Conservation (phyloP, 768 basidiomycete genomes). For the Polyporus arcularius region DNA sequence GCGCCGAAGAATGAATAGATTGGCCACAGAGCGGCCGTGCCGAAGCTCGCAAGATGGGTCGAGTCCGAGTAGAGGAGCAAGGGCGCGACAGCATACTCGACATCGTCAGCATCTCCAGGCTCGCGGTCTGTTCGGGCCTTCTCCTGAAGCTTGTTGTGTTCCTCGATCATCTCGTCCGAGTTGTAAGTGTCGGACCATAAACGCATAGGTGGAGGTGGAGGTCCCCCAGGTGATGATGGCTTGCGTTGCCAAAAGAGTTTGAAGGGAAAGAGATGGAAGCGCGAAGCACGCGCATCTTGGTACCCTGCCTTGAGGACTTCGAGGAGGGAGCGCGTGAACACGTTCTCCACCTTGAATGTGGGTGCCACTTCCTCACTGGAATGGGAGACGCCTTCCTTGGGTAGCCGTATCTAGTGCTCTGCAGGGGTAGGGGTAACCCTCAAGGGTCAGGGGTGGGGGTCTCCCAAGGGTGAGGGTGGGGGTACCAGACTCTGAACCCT, state of each 20-base stretch:
- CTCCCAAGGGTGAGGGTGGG: too few relatives aligned
- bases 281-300: too few relatives aligned
- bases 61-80: conserved; percentile 30
- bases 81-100: conserved; percentile 10
- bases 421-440: too few relatives aligned
- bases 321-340: conserved; percentile 29
- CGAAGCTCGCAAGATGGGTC: conserved; percentile 31
- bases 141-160: conserved; percentile 13
- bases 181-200: conserved; percentile 14
- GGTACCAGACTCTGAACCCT: too few relatives aligned
- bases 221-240: too few relatives aligned
- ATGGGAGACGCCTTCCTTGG: conserved; percentile 17
- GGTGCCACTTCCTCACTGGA: conserved; percentile 30
- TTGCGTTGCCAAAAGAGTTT: conserved; percentile 1
- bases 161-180: conserved; percentile 15
- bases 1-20: conserved; percentile 42
- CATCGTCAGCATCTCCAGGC: background rate
- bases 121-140: conserved; percentile 6
- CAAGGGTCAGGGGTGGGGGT: too few relatives aligned
- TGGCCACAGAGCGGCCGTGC: conserved; percentile 38
- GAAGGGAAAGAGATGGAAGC: conserved; percentile 13
- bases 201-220: background rate
- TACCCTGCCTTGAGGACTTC: conserved; percentile 1
- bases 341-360: conserved; percentile 28
- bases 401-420: too few relatives aligned